Conservation (phyloP, 1,284 basidiomycete species). For the Marasmius oreades region DNA sequence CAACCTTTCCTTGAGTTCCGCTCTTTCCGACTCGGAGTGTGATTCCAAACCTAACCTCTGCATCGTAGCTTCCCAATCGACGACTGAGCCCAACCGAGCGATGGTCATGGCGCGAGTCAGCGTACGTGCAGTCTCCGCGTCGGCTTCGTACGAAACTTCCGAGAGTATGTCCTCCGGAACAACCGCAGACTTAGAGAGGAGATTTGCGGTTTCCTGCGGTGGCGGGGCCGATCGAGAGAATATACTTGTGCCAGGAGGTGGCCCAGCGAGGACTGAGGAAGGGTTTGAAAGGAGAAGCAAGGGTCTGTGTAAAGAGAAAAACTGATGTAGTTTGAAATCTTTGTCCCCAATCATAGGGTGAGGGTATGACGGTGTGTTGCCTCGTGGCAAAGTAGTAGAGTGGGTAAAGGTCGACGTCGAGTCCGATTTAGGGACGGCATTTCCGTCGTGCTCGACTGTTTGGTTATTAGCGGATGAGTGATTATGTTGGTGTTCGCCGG, state of each 20-base stretch:
- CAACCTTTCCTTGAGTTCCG: slow-evolving; percentile 45
- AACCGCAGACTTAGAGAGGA: slow-evolving; percentile 9
- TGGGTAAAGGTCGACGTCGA: background rate
- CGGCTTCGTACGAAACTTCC: slow-evolving; percentile 59
- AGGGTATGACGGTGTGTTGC: background rate
- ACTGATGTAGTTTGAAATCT: slow-evolving; percentile 73
- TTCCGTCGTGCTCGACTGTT: background rate
- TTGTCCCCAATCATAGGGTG: slow-evolving; percentile 59
- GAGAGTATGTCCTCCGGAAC: slow-evolving; percentile 16
- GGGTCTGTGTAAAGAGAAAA: slow-evolving; percentile 75
- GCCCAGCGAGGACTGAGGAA: slow-evolving; percentile 51
- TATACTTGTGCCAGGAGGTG: slow-evolving; percentile 28
- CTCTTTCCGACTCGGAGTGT: slow-evolving; percentile 40
- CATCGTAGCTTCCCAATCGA: slow-evolving; percentile 63
- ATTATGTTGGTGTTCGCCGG: background rate
- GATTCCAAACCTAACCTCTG: slow-evolving; percentile 56
- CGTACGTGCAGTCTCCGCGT: slow-evolving; percentile 73
- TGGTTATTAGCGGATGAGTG: background rate
- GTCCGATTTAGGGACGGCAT: background rate
- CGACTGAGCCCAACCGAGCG: slow-evolving; percentile 53
- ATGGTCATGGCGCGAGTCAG: slow-evolving; percentile 66
- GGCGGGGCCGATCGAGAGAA: slow-evolving; percentile 1
- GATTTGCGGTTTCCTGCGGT: slow-evolving; percentile 3
- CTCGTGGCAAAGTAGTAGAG: background rate
- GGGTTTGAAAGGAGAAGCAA: slow-evolving; percentile 64